These are phyloP conservation scores for Candida yuanshanica DNA, from an alignment of 805 yeast genomes.

Conservation along the genomic window DNA sequence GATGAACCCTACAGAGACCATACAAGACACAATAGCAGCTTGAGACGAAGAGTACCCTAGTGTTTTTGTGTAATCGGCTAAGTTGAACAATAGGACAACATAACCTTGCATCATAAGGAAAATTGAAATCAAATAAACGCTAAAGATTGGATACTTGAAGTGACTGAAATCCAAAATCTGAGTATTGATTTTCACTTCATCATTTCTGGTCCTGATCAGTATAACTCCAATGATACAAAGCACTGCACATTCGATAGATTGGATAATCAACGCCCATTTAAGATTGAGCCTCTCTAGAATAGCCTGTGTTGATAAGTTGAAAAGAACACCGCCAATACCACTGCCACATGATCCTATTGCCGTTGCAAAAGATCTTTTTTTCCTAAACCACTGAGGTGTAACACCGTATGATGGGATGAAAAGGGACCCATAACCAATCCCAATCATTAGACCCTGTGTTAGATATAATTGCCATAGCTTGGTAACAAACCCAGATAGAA, in stretches of 20 bases:
- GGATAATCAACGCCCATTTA: slow-evolving; percentile 31
- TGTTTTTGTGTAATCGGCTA: slow-evolving; percentile 55
- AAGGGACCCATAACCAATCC: slow-evolving; percentile 45
- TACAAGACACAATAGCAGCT: slow-evolving; percentile 54
- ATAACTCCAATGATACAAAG: slow-evolving; percentile 29
- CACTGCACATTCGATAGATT: slow-evolving; percentile 31
- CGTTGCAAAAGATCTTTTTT: slow-evolving; percentile 45
- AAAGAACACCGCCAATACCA: slow-evolving; percentile 40
- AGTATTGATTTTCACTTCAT: slow-evolving; percentile 30
- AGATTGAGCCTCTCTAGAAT: slow-evolving; percentile 27
- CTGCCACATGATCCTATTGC: slow-evolving; percentile 35
- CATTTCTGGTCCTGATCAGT: slow-evolving; percentile 34
- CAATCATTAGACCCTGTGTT: slow-evolving; percentile 62
- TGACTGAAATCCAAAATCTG: slow-evolving; percentile 37
- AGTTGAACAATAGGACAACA: slow-evolving; percentile 50
- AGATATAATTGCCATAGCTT: slow-evolving; percentile 59
- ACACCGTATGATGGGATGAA: slow-evolving; percentile 54
- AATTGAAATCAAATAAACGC: slow-evolving; percentile 35
- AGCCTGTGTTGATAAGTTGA: slow-evolving; percentile 31
- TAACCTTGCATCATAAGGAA: slow-evolving; percentile 53
- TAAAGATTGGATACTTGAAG: slow-evolving; percentile 35
- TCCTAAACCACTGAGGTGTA: slow-evolving; percentile 67
- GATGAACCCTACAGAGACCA: slow-evolving; percentile 53
- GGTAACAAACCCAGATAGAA: slow-evolving; percentile 56
- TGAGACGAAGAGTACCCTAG: slow-evolving; percentile 50